Conservation (phyloP, 768 basidiomycete genomes). For the Tylopilus felleus region DNA sequence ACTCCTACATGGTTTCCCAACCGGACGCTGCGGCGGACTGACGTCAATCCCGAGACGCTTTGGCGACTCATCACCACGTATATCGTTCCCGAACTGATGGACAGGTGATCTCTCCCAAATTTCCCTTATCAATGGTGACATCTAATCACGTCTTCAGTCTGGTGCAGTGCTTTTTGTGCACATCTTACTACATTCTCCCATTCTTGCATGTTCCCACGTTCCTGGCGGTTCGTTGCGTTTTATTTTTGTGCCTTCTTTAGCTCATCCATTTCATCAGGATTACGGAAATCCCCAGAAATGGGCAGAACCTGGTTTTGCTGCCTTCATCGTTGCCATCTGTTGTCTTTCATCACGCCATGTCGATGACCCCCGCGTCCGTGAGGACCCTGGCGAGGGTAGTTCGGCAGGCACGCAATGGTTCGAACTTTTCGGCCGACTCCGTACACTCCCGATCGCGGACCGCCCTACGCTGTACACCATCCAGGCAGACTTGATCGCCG, state of each 20-base stretch:
- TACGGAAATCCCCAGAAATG: constrained; percentile 94
- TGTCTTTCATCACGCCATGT: constrained; percentile 90
- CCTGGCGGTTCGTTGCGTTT: constrained; percentile 51
- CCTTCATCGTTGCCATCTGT: constrained; percentile 91
- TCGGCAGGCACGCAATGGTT: constrained; percentile 92
- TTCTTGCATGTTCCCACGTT: constrained; percentile 92
- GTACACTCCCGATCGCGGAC: constrained; percentile 87
- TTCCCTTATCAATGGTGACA: constrained; percentile 5
- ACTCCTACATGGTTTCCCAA: constrained; percentile 77
- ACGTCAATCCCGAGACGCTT: constrained; percentile 80
- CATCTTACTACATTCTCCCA: constrained; percentile 89
- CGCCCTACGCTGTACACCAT: constrained; percentile 89
- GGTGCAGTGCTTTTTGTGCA: constrained; percentile 83
- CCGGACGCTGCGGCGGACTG: constrained; percentile 66
- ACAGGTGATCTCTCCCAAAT: constrained; percentile 58
- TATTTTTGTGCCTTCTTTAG: constrained; percentile 4
- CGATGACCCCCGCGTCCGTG: constrained; percentile 85
- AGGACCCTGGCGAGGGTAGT: constrained; percentile 77
- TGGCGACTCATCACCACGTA: constrained; percentile 87
- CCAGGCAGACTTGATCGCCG: constrained; percentile 88
- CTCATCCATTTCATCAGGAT: constrained; percentile 49
- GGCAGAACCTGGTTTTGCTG: constrained; percentile 93
- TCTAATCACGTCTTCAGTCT: constrained; percentile 43
- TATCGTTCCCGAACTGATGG: constrained; percentile 90
- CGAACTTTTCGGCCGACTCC: constrained; percentile 79